Percentiles rank a stretch among this genome's conserved stretches.
Evolutionary conservation across 2,329 filamentous ascomycete species (phyloP).

Genomic region (Clarireedia hainanense): DNA sequence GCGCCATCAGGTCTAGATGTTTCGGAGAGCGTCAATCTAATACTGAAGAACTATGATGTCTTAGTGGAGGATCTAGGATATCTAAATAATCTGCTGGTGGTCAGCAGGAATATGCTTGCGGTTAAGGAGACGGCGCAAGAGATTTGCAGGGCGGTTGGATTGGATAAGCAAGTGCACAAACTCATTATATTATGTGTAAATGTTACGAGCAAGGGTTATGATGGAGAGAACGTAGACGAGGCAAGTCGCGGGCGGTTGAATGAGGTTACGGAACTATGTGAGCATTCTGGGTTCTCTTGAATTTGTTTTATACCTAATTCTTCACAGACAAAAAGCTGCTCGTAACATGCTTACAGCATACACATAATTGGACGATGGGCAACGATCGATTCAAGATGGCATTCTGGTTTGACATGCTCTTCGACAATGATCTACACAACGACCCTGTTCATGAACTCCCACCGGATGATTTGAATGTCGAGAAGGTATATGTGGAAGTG

Average conservation of each 20-base stretch:
- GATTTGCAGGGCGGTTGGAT: slow-evolving; percentile 54
- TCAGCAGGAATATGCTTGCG: slow-evolving; percentile 56
- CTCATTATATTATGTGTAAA: slow-evolving; percentile 59
- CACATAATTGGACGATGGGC: slow-evolving; percentile 62
- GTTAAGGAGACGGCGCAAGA: slow-evolving; percentile 59
- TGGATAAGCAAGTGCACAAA: slow-evolving; percentile 59
- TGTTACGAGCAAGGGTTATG: slow-evolving; percentile 59
- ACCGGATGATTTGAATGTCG: slow-evolving; percentile 41
- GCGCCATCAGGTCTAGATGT: slow-evolving; percentile 49
- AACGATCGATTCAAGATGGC: slow-evolving; percentile 64
- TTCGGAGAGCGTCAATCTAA: slow-evolving; percentile 54
- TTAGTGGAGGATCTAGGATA: slow-evolving; percentile 56
- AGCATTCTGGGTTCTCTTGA: slow-evolving; percentile 20
- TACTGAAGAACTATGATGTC: slow-evolving; percentile 52
- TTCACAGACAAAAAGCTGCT: slow-evolving; percentile 54
- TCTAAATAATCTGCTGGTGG: slow-evolving; percentile 60
- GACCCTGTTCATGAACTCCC: slow-evolving; percentile 45
- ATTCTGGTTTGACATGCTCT: slow-evolving; percentile 59
- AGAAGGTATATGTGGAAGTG: slow-evolving; percentile 52
- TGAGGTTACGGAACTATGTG: slow-evolving; percentile 58
- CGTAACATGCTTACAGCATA: slow-evolving; percentile 57
- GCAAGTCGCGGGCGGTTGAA: slow-evolving; percentile 47
- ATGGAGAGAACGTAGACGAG: slow-evolving; percentile 53
- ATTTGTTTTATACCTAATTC: not conserved
- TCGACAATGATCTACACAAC: slow-evolving; percentile 47